Conservation (phyloP, 805 yeast genomes). For the Metschnikowia lachancei region DNA sequence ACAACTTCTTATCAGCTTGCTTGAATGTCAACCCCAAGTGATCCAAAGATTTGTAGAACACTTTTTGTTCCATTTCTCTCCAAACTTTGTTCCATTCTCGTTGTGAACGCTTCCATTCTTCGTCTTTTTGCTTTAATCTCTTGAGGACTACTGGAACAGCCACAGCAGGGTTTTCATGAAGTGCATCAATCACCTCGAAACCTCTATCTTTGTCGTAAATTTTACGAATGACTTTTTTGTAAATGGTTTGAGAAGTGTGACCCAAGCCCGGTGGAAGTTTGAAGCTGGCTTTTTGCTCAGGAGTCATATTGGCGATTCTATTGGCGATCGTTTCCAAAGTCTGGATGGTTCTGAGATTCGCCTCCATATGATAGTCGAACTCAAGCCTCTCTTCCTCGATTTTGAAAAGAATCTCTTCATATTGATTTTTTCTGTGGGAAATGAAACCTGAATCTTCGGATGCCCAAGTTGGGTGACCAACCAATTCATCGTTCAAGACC, state of each 20-base stretch:
- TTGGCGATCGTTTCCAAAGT: conserved; percentile 93
- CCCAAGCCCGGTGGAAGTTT: conserved; percentile 92
- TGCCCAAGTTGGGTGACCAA: conserved; percentile 99
- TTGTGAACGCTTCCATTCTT: conserved; percentile 97
- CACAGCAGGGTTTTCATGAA: conserved; percentile 91
- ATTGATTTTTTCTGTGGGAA: conserved; percentile 98
- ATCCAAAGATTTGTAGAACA: conserved; percentile 88
- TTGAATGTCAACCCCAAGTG: conserved; percentile 95
- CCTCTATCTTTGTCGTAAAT: conserved; percentile 94
- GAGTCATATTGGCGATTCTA: conserved; percentile 87
- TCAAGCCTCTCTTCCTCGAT: conserved; percentile 98
- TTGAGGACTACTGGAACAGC: conserved; percentile 92
- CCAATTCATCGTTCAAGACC: conserved; percentile 98
- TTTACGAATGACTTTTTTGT: conserved; percentile 89
- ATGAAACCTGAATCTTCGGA: conserved; percentile 98
- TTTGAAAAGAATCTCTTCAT: conserved; percentile 91
- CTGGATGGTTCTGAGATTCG: conserved; percentile 91
- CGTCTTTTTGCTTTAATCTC: conserved; percentile 94
- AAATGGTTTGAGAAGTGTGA: conserved; percentile 84
- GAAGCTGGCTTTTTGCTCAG: conserved; percentile 82
- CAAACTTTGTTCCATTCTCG: conserved; percentile 98
- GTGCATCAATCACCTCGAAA: conserved; percentile 90
- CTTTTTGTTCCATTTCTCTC: conserved; percentile 97
- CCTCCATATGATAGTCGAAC: conserved; percentile 93
- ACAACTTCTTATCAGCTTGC: conserved; percentile 89